These are phyloP conservation scores for Dryas alaskensis DNA, from an alignment of 306 rosid genomes.

Conservation along the genomic window DNA sequence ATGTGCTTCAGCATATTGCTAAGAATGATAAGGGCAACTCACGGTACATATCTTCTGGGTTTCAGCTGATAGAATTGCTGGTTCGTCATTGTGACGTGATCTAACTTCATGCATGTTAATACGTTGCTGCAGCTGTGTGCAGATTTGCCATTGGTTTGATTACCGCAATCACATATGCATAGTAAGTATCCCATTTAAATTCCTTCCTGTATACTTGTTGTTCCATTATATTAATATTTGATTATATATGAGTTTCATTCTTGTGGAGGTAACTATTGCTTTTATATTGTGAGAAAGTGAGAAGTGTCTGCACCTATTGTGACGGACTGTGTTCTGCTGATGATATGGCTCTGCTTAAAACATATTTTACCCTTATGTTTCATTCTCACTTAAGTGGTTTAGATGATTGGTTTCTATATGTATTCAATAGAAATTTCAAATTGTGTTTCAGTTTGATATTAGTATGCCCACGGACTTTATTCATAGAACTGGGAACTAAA, in stretches of 20 bases:
- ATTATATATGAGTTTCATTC: no score
- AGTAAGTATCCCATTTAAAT: conserved; percentile 51
- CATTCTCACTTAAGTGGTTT: not conserved
- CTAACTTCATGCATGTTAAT: conserved; percentile 23
- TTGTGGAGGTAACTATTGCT: no score
- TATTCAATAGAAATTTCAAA: conserved; percentile 18
- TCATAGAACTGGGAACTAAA: conserved; percentile 60
- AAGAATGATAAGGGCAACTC: conserved; percentile 61
- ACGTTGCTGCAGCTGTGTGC: conserved; percentile 73
- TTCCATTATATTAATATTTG: conserved; percentile 2
- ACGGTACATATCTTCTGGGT: conserved; percentile 39
- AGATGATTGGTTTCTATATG: conserved; percentile 10
- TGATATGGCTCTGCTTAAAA: not conserved
- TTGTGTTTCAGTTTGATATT: conserved; percentile 28
- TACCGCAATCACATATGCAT: conserved; percentile 94
- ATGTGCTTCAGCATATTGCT: conserved; percentile 64
- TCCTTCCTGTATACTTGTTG: conserved; percentile 10
- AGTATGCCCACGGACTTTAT: conserved; percentile 41
- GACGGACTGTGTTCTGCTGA: not conserved
- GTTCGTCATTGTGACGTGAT: conserved; percentile 15
- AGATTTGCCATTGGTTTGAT: conserved; percentile 83
- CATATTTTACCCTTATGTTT: not conserved
- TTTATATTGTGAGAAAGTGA: no score
- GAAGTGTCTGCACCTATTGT: no score
- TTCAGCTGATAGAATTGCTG: conserved; percentile 26